Evolutionary conservation across 176 grass and related monocot genomes (phyloP).

Genomic region (Oryza nivara): DNA sequence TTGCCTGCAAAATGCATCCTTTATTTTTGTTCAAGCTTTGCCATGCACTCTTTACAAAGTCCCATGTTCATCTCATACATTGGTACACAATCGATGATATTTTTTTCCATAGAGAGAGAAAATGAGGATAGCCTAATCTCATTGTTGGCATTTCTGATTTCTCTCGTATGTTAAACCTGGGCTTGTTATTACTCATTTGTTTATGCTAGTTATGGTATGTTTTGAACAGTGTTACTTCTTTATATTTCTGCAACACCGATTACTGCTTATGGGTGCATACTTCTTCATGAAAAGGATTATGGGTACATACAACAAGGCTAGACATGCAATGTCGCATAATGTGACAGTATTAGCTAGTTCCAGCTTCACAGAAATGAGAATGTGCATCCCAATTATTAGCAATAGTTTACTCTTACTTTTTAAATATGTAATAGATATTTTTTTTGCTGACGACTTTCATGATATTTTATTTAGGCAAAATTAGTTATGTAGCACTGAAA

Average conservation of each 20-base stretch:
- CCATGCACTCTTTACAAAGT: background rate
- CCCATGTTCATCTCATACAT: background rate
- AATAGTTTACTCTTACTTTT: background rate
- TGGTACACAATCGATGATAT: background rate
- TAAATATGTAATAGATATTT: background rate
- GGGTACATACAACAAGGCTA: background rate
- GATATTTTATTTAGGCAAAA: background rate
- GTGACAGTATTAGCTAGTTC: too few relatives aligned
- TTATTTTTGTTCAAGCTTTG: background rate
- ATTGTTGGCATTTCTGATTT: background rate
- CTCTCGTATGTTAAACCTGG: background rate
- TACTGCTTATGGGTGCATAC: background rate
- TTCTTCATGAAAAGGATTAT: background rate
- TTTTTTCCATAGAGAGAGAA: background rate
- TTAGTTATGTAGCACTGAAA: background rate
- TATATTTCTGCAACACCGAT: background rate
- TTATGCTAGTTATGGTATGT: background rate
- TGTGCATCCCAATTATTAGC: background rate
- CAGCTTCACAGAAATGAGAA: too few relatives aligned
- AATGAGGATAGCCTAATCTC: background rate
- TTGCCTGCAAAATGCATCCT: background rate
- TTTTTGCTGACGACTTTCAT: background rate
- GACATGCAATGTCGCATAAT: background rate
- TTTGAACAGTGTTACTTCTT: background rate
- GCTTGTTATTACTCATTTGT: background rate